Base-by-base conservation (phyloP, 2,329 filamentous ascomycete genomes). In the Beauveria caledonica region DNA sequence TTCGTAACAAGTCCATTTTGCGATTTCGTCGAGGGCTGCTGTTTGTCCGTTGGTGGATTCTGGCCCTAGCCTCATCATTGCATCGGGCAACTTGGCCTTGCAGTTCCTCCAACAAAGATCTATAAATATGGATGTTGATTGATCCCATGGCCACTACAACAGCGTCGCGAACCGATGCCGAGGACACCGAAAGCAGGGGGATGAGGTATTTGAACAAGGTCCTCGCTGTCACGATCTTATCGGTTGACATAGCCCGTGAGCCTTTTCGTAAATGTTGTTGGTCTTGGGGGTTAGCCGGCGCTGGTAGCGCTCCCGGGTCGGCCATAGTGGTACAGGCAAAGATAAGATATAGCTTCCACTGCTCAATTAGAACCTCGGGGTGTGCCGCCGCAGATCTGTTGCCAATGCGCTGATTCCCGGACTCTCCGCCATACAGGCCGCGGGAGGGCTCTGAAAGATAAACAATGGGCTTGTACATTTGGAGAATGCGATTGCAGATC, bases 311-410 rank as follows among this genome's bases (percentile, higher is more conserved):
- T 10, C 91, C 91, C 10, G 90, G 84, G 65, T 94, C 94, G 42
- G 90, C 92, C 60, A 99, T 79, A 0, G 94, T 97, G 10, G 93
- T 96, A 74, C 95, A 99, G 10, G 93, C 94, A 76, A 99, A 97
- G 60, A 97, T 92, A 27, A 99, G 80, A 71, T 97, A 97, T 2
- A 97, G 78, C 73, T 97, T 97, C 93, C 93, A 99, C 71, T 99
- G 94, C 73, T 97, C 95, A 62, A 99, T 86, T 61, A 97, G 80
- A 23, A 96, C 86, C 67, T 96, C 92, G 0, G 92, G 89, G 19
- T 92, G 88, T 1, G 88, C 87, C 3, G 85, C 87, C 62, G 82
- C 86, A 62, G 81, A 83, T 69, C 85, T 79, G 65, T 73, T 75
- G 1, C 76, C 72, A 23, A 77, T 71, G 23, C 81, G 77, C 29